Conservation (phyloP, 176 grass and related monocot species). For the Paspalum vaginatum region DNA sequence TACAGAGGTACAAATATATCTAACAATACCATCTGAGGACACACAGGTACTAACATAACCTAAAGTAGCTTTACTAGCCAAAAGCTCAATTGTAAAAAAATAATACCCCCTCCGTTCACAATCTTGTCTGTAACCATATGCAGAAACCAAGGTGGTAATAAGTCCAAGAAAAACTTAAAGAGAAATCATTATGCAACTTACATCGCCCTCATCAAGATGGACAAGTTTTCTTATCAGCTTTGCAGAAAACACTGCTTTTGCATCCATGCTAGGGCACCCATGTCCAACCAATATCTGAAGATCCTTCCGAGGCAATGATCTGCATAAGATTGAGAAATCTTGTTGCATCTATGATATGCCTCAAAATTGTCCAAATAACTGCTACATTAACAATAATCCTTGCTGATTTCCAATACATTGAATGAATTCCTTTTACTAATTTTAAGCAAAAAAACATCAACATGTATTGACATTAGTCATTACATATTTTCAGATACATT, state of each 20-base stretch:
- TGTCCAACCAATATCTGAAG: constrained; percentile 87
- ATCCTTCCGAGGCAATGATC: constrained; percentile 81
- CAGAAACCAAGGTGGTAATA: neutral
- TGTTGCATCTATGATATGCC: constrained; percentile 2
- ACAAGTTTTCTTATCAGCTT: constrained; percentile 93
- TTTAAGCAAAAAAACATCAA: neutral
- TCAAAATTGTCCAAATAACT: constrained; percentile 2
- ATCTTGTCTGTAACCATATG: neutral
- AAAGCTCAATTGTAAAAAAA: neutral
- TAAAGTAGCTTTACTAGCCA: neutral
- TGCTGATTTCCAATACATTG: neutral
- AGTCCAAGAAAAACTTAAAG: neutral
- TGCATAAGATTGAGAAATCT: constrained; percentile 47
- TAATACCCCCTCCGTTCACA: neutral
- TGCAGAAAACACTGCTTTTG: constrained; percentile 87
- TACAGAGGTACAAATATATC: too few species aligned
- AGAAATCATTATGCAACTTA: constrained; percentile 44
- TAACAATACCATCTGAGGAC: neutral
- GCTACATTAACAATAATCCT: neutral
- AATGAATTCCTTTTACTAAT: neutral
- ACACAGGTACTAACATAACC: neutral
- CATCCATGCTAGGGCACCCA: constrained; percentile 83
- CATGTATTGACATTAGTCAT: neutral
- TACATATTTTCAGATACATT: constrained; percentile 4
- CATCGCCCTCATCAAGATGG: constrained; percentile 96